These are phyloP conservation scores for Microdochium paspali DNA, from an alignment of 2,329 filamentous ascomycete species.

Conservation along the genomic window DNA sequence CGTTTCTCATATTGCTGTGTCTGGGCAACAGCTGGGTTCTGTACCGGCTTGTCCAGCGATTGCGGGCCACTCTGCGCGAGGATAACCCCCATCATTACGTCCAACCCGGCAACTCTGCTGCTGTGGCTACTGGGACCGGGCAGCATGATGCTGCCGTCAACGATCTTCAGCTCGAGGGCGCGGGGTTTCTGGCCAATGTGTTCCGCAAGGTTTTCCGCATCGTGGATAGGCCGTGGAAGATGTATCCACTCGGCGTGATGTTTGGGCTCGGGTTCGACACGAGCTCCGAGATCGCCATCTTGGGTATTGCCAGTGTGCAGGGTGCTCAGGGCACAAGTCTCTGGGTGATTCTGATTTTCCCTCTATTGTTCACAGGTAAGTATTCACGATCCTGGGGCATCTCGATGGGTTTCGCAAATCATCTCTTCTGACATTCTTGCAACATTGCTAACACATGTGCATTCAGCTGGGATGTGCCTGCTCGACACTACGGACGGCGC, in stretches of 20 bases:
- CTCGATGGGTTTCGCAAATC: too few relatives aligned
- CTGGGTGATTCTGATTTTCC: conserved; percentile 92
- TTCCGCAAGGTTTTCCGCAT: conserved; percentile 71
- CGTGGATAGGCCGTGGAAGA: conserved; percentile 77
- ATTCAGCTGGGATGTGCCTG: conserved; percentile 79
- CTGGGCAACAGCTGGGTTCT: conserved; percentile 81
- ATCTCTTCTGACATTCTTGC: not conserved
- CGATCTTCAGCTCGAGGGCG: conserved; percentile 64
- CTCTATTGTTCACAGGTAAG: conserved; percentile 74
- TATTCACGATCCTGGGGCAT: conserved; percentile 1
- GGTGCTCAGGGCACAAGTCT: conserved; percentile 78
- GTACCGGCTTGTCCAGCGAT: conserved; percentile 61
- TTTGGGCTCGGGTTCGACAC: conserved; percentile 95
- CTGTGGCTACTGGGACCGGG: conserved; percentile 3
- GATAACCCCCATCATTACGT: conserved; percentile 19
- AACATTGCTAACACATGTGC: not conserved
- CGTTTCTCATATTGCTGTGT: conserved; percentile 74
- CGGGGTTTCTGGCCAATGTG: conserved; percentile 62
- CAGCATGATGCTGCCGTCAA: conserved; percentile 27
- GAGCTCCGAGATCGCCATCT: conserved; percentile 81
- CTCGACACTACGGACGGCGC: conserved; percentile 89
- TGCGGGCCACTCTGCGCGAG: conserved; percentile 49
- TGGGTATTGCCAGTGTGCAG: conserved; percentile 85
- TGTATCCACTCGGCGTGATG: conserved; percentile 82
- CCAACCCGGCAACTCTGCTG: conserved; percentile 4